These are phyloP conservation scores for Trypanosoma vivax DNA, from an alignment of 208 protist genomes.

Conservation along the genomic window DNA sequence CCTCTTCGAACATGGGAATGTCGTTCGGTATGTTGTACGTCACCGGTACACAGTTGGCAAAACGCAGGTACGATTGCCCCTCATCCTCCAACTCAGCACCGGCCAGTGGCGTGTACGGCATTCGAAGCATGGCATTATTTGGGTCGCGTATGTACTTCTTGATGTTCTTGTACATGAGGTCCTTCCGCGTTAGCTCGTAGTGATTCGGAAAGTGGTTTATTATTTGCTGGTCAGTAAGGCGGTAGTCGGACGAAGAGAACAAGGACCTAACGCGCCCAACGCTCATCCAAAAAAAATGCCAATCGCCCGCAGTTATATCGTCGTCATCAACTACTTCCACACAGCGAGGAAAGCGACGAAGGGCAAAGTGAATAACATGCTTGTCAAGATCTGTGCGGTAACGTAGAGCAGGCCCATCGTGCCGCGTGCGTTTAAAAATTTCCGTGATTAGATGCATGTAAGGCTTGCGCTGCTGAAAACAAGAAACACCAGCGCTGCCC, in stretches of 20 bases:
- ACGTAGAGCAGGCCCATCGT: slow-evolving; percentile 25
- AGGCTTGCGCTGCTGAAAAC: background rate
- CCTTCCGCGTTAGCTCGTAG: slow-evolving; percentile 95
- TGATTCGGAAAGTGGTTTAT: slow-evolving; percentile 98
- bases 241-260: slow-evolving; percentile 59
- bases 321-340: slow-evolving; percentile 28
- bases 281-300: slow-evolving; percentile 89
- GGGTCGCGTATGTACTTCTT: slow-evolving; percentile 79
- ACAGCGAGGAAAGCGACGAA: slow-evolving; percentile 42
- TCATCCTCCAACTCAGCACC: background rate
- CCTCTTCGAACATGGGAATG: slow-evolving; percentile 92
- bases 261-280: slow-evolving; percentile 63
- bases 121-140: slow-evolving; percentile 12
- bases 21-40: slow-evolving; percentile 94
- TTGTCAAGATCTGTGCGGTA: slow-evolving; percentile 84
- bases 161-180: slow-evolving; percentile 97
- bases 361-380: slow-evolving; percentile 79
- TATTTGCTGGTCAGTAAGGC: slow-evolving; percentile 80
- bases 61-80: slow-evolving; percentile 18
- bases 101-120: slow-evolving; percentile 6
- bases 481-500: background rate
- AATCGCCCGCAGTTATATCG: slow-evolving; percentile 54
- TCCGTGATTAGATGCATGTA: background rate
- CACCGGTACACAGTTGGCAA: slow-evolving; percentile 85
- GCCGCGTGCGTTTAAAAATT: background rate